Base-by-base conservation (phyloP, 129 eudicot species). In the Flaveria linearis region DNA sequence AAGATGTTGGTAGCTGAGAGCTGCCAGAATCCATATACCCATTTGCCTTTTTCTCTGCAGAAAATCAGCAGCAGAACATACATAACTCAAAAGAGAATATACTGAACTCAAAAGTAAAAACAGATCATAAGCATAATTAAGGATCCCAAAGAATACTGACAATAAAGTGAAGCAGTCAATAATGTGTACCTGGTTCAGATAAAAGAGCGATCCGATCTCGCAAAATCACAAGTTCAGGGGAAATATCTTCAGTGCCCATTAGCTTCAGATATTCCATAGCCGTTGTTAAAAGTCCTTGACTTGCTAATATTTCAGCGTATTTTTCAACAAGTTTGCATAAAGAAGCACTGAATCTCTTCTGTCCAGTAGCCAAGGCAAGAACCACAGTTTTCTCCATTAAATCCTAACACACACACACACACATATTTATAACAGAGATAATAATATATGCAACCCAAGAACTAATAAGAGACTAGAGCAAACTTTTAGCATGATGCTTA, bases 351-450 rank as follows among this genome's bases (percentile, higher is more conserved):
- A 90, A 90, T 75, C 76, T 87, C 88, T 90, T 93, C 84, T 87
- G 91, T 41, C 96, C 96, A 72, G 89, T 85, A 43, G 98, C 97
- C 90, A 88, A 82, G 63, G 97, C 97, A 64, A 93, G 86, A 80
- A 93, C 88, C 45, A 93, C 92, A 26, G 97, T 93, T 91, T 93
- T 93, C 82, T 93, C 98, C 98, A 93, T 93, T 66, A 93, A 80
- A 87, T 91, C 93, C 98, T 93, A 64, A 76, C 28, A 68, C 61
- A 42, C 12, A 30, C 61, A 42, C 12, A 30, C 7, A 28, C 17
- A 56, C 12, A 13, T 65, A 22, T 25, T 23, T 25, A 41, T 55
- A 58, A 11, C n/a, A 56, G 68, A 69, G 75, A 69, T 64, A 66
- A 53, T 39, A 49, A 57, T 53, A 33, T 58, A 56, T 20, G 28